Percentiles rank a stretch among this genome's conserved stretches.
phyloP scores from a whole-genome alignment of 345 rosid species.

The Eucalyptus lansdowneana region DNA sequence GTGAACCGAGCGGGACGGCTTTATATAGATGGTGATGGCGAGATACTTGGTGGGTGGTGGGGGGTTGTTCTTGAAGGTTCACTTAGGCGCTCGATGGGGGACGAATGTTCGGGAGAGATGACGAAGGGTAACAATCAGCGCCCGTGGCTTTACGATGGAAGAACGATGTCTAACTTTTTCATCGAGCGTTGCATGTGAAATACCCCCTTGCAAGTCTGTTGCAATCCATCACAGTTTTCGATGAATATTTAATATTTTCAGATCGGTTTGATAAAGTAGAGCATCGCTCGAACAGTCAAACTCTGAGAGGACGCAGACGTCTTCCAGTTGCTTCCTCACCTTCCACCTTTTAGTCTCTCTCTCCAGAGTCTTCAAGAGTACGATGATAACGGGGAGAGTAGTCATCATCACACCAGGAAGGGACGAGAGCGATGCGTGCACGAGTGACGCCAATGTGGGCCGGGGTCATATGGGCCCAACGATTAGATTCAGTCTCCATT shows the following conservation, averaged over 20 bases:
- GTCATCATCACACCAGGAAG: not conserved
- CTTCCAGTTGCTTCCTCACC: not conserved
- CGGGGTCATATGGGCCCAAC: not conserved
- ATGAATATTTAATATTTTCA: not conserved
- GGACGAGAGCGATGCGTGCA: accelerated
- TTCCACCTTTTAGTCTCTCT: not conserved
- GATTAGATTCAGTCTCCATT: not conserved
- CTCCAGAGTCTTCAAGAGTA: not conserved
- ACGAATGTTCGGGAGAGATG: not conserved
- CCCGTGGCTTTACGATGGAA: not conserved
- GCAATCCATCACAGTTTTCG: no score
- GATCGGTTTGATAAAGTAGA: not conserved
- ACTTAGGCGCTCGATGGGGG: not conserved
- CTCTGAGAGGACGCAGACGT: not conserved
- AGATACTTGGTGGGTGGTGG: not conserved
- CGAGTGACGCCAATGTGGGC: not conserved
- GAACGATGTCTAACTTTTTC: not conserved
- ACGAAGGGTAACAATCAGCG: not conserved
- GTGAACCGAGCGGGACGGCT: not conserved
- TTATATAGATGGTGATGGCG: not conserved
- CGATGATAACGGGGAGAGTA: no score
- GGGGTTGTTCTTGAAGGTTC: not conserved
- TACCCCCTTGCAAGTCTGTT: not conserved
- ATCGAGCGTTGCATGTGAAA: not conserved
- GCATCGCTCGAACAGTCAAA: not conserved